Percentiles rank a stretch among this genome's conserved stretches.
Conservation (phyloP, 352 stramenopile genomes). For the Globisporangium sylvaticum region DNA sequence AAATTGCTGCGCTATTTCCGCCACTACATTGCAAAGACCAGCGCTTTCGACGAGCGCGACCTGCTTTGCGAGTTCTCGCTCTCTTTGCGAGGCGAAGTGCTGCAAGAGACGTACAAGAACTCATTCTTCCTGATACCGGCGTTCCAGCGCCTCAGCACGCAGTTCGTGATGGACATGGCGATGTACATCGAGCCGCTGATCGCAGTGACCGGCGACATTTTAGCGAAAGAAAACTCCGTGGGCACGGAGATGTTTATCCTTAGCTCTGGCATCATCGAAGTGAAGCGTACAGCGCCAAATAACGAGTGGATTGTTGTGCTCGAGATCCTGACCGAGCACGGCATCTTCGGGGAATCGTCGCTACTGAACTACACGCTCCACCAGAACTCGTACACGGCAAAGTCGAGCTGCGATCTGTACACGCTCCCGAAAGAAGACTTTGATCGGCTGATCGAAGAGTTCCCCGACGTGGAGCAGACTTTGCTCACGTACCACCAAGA, state of each 20-base stretch:
- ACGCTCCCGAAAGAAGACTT: constrained; percentile 81
- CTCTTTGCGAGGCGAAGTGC: constrained; percentile 64
- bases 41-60: constrained; percentile 69
- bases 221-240: constrained; percentile 57
- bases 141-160: constrained; percentile 61
- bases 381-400: constrained; percentile 71
- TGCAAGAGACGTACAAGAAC: constrained; percentile 72
- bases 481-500: constrained; percentile 59
- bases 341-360: constrained; percentile 65
- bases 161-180: constrained; percentile 82
- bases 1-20: constrained; percentile 69
- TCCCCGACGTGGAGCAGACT: constrained; percentile 61
- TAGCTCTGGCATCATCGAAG: constrained; percentile 70
- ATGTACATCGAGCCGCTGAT: constrained; percentile 86
- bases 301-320: constrained; percentile 68
- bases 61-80: constrained; percentile 75
- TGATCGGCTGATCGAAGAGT: constrained; percentile 74
- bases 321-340: constrained; percentile 65
- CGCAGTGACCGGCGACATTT: constrained; percentile 55
- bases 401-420: constrained; percentile 71
- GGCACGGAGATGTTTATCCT: constrained; percentile 84
- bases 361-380: constrained; percentile 73
- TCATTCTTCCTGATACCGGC: constrained; percentile 74
- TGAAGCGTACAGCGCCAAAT: constrained; percentile 49
- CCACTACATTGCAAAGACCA: constrained; percentile 79